Conservation (phyloP, 176 grass and related monocot species). For the Puccinellia tenuiflora region DNA sequence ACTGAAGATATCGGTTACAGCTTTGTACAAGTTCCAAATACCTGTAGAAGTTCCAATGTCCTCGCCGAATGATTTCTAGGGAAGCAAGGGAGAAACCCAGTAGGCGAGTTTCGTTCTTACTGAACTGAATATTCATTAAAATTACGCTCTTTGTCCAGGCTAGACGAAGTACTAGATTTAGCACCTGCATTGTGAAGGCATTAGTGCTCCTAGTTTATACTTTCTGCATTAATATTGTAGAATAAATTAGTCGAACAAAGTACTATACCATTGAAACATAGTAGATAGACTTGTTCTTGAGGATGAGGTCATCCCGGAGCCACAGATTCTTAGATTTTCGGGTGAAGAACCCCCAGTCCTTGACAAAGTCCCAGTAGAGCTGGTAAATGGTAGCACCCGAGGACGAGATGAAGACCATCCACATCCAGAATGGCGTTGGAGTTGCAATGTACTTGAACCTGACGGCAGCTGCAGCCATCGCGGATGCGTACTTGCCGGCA, state of each 20-base stretch:
- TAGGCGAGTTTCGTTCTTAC: constrained; percentile 35
- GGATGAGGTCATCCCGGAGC: constrained; percentile 70
- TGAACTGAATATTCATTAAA: constrained; percentile 49
- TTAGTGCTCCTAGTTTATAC: neutral
- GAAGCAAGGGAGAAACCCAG: constrained; percentile 77
- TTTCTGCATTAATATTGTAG: neutral
- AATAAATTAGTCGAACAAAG: neutral
- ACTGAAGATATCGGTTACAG: neutral
- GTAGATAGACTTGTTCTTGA: constrained; percentile 79
- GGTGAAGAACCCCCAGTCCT: constrained; percentile 77
- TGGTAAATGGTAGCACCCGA: constrained; percentile 71
- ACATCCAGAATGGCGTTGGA: constrained; percentile 54
- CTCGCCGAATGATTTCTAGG: constrained; percentile 71
- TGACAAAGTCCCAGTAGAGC: constrained; percentile 96
- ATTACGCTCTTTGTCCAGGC: constrained; percentile 88
- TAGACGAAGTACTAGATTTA: constrained; percentile 74
- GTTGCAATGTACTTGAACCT: constrained; percentile 65
- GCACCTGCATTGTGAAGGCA: constrained; percentile 31
- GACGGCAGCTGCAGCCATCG: constrained; percentile 72
- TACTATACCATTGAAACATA: constrained; percentile 71
- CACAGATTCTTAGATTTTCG: constrained; percentile 48
- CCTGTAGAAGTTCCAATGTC: constrained; percentile 97
- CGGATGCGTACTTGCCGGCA: constrained; percentile 75
- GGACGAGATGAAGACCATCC: constrained; percentile 54
- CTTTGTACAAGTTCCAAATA: neutral